Evolutionary conservation across 164 flowering plant genomes (phyloP).

Genomic region (Umbilicus rupestris): DNA sequence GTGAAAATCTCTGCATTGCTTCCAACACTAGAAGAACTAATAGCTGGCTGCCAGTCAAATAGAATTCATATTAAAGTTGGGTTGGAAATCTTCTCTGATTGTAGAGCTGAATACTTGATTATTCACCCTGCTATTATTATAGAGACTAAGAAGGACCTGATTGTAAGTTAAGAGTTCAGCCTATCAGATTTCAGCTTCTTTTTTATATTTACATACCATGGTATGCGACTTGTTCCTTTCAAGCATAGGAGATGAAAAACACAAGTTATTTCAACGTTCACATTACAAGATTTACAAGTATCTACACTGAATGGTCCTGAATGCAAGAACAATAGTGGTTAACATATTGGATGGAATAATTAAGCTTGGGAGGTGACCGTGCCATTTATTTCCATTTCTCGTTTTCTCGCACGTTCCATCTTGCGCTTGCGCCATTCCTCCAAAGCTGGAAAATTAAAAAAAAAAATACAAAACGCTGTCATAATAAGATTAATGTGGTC

Average conservation of each 20-base stretch:
- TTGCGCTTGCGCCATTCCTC: slow-evolving; percentile 98
- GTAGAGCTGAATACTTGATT: no score
- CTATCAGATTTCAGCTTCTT: no score
- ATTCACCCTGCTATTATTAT: no score
- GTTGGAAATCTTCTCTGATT: no score
- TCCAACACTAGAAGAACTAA: no score
- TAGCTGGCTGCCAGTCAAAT: no score
- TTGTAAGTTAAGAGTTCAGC: no score
- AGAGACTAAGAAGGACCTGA: no score
- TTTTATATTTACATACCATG: no score
- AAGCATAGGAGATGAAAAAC: not conserved
- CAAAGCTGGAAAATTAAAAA: slow-evolving; percentile 39
- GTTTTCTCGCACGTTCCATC: slow-evolving; percentile 77
- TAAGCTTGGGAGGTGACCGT: slow-evolving; percentile 30
- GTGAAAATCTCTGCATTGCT: no score
- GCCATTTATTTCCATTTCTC: slow-evolving; percentile 58
- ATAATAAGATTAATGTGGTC: not conserved
- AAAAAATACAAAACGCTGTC: not conserved
- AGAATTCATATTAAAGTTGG: no score
- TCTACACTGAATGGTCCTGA: not conserved
- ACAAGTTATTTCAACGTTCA: not conserved
- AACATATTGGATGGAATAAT: not conserved
- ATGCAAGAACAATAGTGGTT: not conserved
- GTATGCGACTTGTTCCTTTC: no score
- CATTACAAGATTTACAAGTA: not conserved